These are phyloP conservation scores for Pestalotiopsis fici DNA, from an alignment of 2,329 filamentous ascomycete genomes.

Conservation along the genomic window DNA sequence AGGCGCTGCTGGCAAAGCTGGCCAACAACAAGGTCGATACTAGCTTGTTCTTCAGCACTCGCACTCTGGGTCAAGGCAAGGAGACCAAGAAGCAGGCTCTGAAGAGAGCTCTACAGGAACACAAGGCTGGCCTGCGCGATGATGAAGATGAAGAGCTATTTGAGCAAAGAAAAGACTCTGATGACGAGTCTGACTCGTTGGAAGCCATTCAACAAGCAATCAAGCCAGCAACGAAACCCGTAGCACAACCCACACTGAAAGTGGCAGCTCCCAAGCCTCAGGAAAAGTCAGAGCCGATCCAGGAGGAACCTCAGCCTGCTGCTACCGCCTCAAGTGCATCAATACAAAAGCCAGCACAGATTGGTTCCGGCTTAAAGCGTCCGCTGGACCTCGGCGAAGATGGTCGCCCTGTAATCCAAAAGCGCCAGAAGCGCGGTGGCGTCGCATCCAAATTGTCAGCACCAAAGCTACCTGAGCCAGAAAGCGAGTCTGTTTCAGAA, in stretches of 20 bases:
- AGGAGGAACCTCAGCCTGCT: constrained; percentile 7
- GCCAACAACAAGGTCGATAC: constrained; percentile 80
- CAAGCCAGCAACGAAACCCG: no score
- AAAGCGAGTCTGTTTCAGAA: constrained; percentile 36
- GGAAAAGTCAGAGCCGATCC: not conserved
- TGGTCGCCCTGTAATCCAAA: constrained; percentile 80
- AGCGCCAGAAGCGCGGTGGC: constrained; percentile 72
- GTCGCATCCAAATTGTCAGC: constrained; percentile 56
- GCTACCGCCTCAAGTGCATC: constrained; percentile 10
- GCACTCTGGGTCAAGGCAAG: constrained; percentile 70
- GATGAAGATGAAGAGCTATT: constrained; percentile 59
- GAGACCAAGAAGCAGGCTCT: constrained; percentile 73
- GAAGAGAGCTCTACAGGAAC: constrained; percentile 63
- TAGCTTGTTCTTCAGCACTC: constrained; percentile 76
- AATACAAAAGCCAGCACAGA: constrained; percentile 16
- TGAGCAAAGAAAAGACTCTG: constrained; percentile 22
- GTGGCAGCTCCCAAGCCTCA: not conserved
- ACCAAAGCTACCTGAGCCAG: constrained; percentile 33
- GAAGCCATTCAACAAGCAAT: no score
- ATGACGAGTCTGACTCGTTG: not conserved
- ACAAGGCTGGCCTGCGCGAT: constrained; percentile 62
- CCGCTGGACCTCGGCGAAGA: constrained; percentile 79
- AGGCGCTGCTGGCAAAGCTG: constrained; percentile 80
- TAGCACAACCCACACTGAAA: not conserved
- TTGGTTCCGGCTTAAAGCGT: constrained; percentile 83